phyloP scores from a whole-genome alignment of 2,329 filamentous ascomycete species.

The Cladosporium sp. region DNA sequence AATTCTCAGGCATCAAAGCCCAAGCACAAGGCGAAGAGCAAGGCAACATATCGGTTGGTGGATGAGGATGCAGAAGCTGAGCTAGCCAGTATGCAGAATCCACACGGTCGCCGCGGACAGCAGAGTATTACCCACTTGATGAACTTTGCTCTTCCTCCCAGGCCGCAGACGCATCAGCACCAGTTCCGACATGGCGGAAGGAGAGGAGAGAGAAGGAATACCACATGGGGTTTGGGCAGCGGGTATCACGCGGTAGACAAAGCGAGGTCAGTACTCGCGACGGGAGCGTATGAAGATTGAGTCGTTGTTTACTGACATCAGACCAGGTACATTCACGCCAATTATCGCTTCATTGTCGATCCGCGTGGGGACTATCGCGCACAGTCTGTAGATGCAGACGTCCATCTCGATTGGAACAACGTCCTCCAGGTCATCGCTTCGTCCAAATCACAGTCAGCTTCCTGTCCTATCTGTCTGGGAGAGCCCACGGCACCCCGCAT shows the following conservation, averaged over 20 bases:
- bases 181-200: constrained; percentile 36
- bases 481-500: constrained; percentile 90
- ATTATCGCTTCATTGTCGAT: constrained; percentile 93
- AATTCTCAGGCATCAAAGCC: constrained; percentile 71
- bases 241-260: constrained; percentile 89
- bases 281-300: not conserved
- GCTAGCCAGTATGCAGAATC: constrained; percentile 32
- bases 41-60: constrained; percentile 54
- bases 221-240: constrained; percentile 78
- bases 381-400: constrained; percentile 79
- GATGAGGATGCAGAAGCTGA: constrained; percentile 88
- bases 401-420: constrained; percentile 83
- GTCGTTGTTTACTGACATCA: constrained; percentile 13
- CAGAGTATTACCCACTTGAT: constrained; percentile 96
- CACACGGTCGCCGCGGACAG: constrained; percentile 68
- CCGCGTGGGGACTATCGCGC: constrained; percentile 71
- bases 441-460: constrained; percentile 76
- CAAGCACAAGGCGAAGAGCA: constrained; percentile 76
- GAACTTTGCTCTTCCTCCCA: constrained; percentile 77
- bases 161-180: constrained; percentile 55
- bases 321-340: constrained; percentile 77
- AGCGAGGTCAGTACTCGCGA: constrained; percentile 55
- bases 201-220: constrained; percentile 54
- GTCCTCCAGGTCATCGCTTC: constrained; percentile 90
- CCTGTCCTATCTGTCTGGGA: constrained; percentile 91